Conservation (phyloP, 1,284 basidiomycete genomes). For the Kalmanozyma brasiliensis region DNA sequence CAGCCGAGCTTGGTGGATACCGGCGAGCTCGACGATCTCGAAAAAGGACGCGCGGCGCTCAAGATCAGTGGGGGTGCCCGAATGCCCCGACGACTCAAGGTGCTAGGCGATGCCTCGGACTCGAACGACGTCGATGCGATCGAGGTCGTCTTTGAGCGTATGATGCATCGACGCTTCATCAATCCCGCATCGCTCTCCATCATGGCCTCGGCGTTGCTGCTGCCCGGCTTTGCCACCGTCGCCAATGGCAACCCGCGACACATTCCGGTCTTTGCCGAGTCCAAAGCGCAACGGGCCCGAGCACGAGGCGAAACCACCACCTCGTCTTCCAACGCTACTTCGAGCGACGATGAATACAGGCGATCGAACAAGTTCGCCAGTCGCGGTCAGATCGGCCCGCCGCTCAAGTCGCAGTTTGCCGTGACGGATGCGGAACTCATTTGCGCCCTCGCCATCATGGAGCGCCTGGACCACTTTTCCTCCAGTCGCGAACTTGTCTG, state of each 20-base stretch:
- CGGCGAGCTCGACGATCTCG: slow-evolving; percentile 41
- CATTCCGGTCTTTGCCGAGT: slow-evolving; percentile 48
- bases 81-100: slow-evolving; percentile 34
- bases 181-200: slow-evolving; percentile 41
- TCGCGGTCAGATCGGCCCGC: slow-evolving; percentile 48
- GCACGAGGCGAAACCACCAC: slow-evolving; percentile 7
- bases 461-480: slow-evolving; percentile 20
- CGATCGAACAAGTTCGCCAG: slow-evolving; percentile 40
- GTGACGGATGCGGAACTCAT: slow-evolving; percentile 37
- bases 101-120: slow-evolving; percentile 26
- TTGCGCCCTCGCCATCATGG: slow-evolving; percentile 29
- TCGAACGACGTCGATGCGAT: slow-evolving; percentile 40
- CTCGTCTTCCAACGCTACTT: slow-evolving; percentile 16
- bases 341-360: slow-evolving; percentile 39
- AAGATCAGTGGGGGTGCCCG: slow-evolving; percentile 18
- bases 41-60: slow-evolving; percentile 16
- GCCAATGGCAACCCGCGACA: slow-evolving; percentile 47
- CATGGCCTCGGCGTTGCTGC: slow-evolving; percentile 39
- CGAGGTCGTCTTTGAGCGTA: slow-evolving; percentile 43
- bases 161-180: slow-evolving; percentile 52
- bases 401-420: slow-evolving; percentile 45
- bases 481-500: slow-evolving; percentile 49
- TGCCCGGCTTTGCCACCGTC: slow-evolving; percentile 39
- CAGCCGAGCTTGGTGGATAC: slow-evolving; percentile 37
- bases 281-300: slow-evolving; percentile 41